Evolutionary conservation across 2,329 filamentous ascomycete species (phyloP), one percentile per base, ranked within the genome.

Genomic region (Diplodia corticola): DNA sequence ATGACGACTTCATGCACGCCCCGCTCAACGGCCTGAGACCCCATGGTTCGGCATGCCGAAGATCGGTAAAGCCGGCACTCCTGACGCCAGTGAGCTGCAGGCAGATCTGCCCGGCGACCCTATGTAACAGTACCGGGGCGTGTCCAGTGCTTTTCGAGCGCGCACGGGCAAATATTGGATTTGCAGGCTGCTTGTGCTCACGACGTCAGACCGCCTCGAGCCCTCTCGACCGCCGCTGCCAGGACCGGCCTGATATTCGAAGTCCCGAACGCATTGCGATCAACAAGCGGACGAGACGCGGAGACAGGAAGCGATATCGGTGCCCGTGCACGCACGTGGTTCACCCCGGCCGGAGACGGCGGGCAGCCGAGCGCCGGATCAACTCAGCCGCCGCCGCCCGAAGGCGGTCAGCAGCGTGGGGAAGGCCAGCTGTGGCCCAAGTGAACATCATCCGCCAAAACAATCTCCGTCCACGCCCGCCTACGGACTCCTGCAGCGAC

Each of bases 401-500:
- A 60, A 60, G 55, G 55, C 55, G 55, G 55, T 60, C 55, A 60
- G 54, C 35, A 28, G 22, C 54, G 35, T 44, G 54, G 54, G 54
- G 54, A 22, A 44, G 13, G 17, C 17, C 35, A 17, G 28, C 26
- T 24, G 12, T n/a, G 35, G 17, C 17, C 7, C 37, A 7, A 15
- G 22, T 17, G 24, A 40, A 48, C 55, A 37, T 3, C 54, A 59
- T 46, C 54, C 37, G 20, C 22, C 15, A 30, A 30, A 30, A 46
- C 5, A 4, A 12, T 40, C 12, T 26, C 26, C 17, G 7, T 17
- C 20, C 33, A 24, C 9, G 30, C 33, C 5, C 54, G 20, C 54
- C 35, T 22, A 26, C 33, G 22, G 6, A 3, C 33, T 37, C 20
- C 35, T 10, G 22, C 12, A n/a, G 6, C 54, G 15, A 44, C 54